Evolutionary conservation across 306 rosid species (phyloP), one percentile per base, ranked within the genome.

Genomic region (Citrullus amarus): DNA sequence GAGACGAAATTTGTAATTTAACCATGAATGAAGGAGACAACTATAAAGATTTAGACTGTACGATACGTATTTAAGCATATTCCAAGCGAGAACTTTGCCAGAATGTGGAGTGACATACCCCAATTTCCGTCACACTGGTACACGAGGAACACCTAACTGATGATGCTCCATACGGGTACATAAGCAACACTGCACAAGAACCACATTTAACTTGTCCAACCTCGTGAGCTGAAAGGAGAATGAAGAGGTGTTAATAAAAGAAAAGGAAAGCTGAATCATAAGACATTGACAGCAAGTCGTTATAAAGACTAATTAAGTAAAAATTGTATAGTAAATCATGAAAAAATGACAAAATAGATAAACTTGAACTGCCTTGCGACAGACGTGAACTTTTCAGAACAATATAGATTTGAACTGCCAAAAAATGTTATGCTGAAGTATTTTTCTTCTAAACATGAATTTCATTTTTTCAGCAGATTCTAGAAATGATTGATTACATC

Each of bases 151-250:
- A 95, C 84, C 85, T 91, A 67, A 95, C 93, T 41, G 91, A 90
- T 17, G 92, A 57, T 66, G 98, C 95, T 79, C 96, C 96, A 81
- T 82, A 89, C 9, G 90, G 97, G 87, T 90, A 91, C 93, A 95
- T 88, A 82, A 95, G 87, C 89, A 95, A 84, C 67, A 86, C 81
- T 6, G 87, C 86, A 87, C 98, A 95, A 72, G 85, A 75, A 41
- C 90, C 91, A 78, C 98, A 95, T 75, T 89, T 88, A 66, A 95
- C 98, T 83, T 86, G 89, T 58, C 97, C 97, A 72, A 91, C 89
- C 90, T 89, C 86, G 75, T 92, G 91, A 80, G 92, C 98, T 95
- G 90, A 60, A 76, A 80, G 79, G 18, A 28, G 77, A 84, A 84
- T 74, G 58, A 55, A 79, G 25, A 39, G 51, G 77, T 6, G 2